Evolutionary conservation across 257 asterid genomes (phyloP).

Genomic region (Rubia yunnanensis): DNA sequence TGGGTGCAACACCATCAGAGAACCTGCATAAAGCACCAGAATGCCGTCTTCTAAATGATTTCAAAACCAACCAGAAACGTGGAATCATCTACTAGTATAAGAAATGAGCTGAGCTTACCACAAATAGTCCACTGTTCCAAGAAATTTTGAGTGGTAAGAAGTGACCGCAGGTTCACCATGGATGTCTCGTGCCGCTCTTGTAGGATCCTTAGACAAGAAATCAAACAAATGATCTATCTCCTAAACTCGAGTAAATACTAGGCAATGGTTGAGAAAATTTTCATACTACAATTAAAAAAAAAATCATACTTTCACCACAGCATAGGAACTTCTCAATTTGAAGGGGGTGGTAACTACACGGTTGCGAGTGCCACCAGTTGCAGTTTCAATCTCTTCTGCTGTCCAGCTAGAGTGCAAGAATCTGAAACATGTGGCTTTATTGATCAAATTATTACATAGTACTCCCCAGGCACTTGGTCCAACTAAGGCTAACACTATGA

Average conservation of each 20-base stretch:
- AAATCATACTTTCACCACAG: slow-evolving; percentile 23
- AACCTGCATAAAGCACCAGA: slow-evolving; percentile 17
- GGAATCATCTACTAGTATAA: not conserved
- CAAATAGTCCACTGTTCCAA: slow-evolving; percentile 38
- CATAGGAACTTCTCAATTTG: slow-evolving; percentile 31
- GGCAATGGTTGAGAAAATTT: not conserved
- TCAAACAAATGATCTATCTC: slow-evolving; percentile 1
- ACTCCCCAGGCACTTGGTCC: not conserved
- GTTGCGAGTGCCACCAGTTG: slow-evolving; percentile 18
- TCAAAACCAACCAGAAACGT: not conserved
- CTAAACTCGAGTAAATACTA: not conserved
- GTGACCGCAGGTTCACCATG: slow-evolving; percentile 33
- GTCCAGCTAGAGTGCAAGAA: slow-evolving; percentile 29
- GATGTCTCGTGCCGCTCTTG: slow-evolving; percentile 19
- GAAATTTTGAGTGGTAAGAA: slow-evolving; percentile 37
- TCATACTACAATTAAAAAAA: not conserved
- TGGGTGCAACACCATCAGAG: slow-evolving; percentile 26
- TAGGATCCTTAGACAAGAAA: slow-evolving; percentile 17
- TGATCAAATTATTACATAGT: not conserved
- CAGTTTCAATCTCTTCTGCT: slow-evolving; percentile 27
- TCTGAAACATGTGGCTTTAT: slow-evolving; percentile 18
- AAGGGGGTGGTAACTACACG: slow-evolving; percentile 22
- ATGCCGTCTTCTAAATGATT: not conserved
- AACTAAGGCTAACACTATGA: too few species aligned
- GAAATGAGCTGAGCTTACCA: slow-evolving; percentile 15